Evolutionary conservation across 2,329 filamentous ascomycete genomes (phyloP), one percentile per base, ranked within the genome.

Genomic region (Microthyrium microscopicum): DNA sequence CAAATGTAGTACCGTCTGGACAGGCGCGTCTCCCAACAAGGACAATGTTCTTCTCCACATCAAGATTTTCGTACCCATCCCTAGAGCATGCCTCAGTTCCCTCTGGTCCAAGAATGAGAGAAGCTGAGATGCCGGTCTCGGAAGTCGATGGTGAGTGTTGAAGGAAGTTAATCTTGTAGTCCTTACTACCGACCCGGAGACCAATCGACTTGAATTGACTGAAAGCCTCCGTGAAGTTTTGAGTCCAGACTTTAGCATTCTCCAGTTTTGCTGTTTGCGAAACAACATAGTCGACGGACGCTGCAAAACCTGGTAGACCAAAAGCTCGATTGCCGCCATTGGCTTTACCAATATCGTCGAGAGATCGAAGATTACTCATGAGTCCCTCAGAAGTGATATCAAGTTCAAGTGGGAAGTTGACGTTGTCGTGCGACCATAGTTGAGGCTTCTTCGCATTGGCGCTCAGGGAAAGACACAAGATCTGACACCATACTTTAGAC

Each of bases 251-350:
- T n/a, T 38, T 42, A 40, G 48, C 50, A 35, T 48, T 45, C 18
- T 44, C 45, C 8, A 57, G 51, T n/a, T 58, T 55, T 20, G 55
- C 54, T 5, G 64, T 52, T 20, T 62, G 61, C 34, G 62, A 60
- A 4, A 68, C 54, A 36, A 74, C 52, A 44, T 65, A 73, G 42
- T 74, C 66, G 13, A 66, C 50, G 0, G 68, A 73, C 2, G 67
- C 69, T 32, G 61, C 59, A 55, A 64, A 74, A 11, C 70, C 70
- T 1, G 68, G 66, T 7, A 66, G 53, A 11, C 70, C 70, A 37
- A 70, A 73, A 4, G 70, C 70, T 32, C 70, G 60, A 48, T 71
- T 73, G 12, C 68, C 69, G 25, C 65, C 67, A 42, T 74, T 66
- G 33, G 60, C 55, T 20, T 51, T 51, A 9, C 60, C 69, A 34